phyloP scores from a whole-genome alignment of 768 basidiomycete genomes.

The Boletus huronensis region DNA sequence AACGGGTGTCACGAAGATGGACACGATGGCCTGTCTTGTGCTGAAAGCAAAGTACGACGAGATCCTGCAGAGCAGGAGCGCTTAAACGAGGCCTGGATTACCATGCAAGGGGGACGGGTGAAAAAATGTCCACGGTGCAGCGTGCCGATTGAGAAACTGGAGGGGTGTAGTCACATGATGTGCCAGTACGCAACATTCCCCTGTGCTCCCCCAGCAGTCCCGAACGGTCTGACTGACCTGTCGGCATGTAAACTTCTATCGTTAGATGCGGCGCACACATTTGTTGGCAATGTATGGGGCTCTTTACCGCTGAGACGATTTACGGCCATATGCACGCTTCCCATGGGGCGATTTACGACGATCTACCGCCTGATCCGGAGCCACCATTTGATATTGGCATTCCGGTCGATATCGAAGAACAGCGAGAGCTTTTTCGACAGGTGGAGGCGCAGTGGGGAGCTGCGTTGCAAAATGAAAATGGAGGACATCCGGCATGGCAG shows the following conservation, averaged over 20 bases:
- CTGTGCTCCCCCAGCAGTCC: not conserved
- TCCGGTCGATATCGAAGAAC: conserved; percentile 20
- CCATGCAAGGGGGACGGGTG: conserved; percentile 48
- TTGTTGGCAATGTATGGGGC: conserved; percentile 62
- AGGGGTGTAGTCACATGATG: conserved; percentile 79
- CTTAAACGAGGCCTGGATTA: conserved; percentile 59
- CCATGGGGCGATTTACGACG: conserved; percentile 33
- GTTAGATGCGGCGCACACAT: conserved; percentile 67
- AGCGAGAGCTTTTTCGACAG: conserved; percentile 17
- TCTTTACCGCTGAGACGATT: conserved; percentile 33
- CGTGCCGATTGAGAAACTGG: conserved; percentile 61
- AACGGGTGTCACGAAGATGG: conserved; percentile 54
- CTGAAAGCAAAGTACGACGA: conserved; percentile 34
- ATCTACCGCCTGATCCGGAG: conserved; percentile 2
- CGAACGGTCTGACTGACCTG: not conserved
- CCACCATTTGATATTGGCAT: conserved; percentile 9
- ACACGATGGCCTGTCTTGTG: conserved; percentile 63
- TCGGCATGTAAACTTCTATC: not conserved
- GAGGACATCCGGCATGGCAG: not conserved
- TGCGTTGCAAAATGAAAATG: not conserved
- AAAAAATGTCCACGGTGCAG: conserved; percentile 72
- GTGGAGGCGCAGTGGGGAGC: conserved; percentile 10
- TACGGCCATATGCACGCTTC: conserved; percentile 37
- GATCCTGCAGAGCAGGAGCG: conserved; percentile 46
- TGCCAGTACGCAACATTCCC: conserved; percentile 37